Evolutionary conservation across 2,329 filamentous ascomycete species (phyloP), one percentile per base, ranked within the genome.

Genomic region (Trichoderma afroharzianum): DNA sequence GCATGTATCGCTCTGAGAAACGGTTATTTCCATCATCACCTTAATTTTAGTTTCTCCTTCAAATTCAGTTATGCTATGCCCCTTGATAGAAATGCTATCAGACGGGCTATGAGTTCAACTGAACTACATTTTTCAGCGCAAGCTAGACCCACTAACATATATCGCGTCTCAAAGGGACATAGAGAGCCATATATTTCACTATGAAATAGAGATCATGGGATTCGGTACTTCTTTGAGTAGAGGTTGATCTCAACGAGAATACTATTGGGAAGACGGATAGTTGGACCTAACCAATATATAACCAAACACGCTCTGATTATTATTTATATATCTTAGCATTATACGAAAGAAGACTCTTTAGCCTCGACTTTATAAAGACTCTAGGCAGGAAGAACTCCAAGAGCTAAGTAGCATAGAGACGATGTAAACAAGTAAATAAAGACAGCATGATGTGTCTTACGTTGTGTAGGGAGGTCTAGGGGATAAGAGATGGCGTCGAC

Each of bases 151-250:
- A 2, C 6, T 3, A 18, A 18, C 6, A 39, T 39, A 15, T 39
- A 39, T 3, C 6, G 18, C 1, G 6, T 39, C 14, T 43, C 2
- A 1, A 18, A 43, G 6, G 36, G 36, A 43, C 15, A 43, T 3
- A n/a, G 3, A 2, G 6, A n/a, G 1, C 1, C 18, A n/a, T 43
- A 2, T 4, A 7, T 18, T 18, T 9, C n/a, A 9, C 2, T 4
- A n/a, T 7, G 3, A 43, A 4, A n/a, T 1, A 4, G 15, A n/a
- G 0, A 43, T 1, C 7, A 43, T 3, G 18, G 9, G 2, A 4
- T 3, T 4, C 7, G n/a, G 39, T 43, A 4, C 15, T n/a, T 43
- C 1, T n/a, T 21, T 18, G n/a, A 50, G 43, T 7, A 21, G 8
- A 21, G 2, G 43, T 50, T 12, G 3, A 21, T 50, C 43, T 21